Conservation (phyloP, 2,329 filamentous ascomycete genomes). For the Capronia americana region DNA sequence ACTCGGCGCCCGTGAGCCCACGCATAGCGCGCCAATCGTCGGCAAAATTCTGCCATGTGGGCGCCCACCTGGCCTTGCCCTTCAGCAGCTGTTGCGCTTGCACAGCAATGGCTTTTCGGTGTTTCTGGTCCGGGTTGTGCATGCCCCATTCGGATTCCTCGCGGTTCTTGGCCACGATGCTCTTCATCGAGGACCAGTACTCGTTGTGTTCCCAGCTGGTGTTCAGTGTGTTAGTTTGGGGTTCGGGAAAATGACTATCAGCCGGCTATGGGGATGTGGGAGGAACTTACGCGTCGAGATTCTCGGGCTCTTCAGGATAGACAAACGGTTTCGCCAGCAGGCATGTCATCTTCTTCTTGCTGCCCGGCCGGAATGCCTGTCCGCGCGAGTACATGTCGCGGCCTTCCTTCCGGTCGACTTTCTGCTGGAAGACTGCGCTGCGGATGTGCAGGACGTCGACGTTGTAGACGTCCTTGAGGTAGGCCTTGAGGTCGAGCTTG, state of each 20-base stretch:
- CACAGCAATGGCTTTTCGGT: conserved; percentile 58
- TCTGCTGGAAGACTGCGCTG: conserved; percentile 77
- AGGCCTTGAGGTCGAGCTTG: conserved; percentile 96
- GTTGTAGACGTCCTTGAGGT: conserved; percentile 84
- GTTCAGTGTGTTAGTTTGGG: conserved; percentile 27
- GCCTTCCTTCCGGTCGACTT: conserved; percentile 56
- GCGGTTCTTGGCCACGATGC: conserved; percentile 51
- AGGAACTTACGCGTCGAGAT: conserved; percentile 63
- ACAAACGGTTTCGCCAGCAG: conserved; percentile 87
- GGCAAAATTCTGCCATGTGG: conserved; percentile 53
- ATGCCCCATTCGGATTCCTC: conserved; percentile 46
- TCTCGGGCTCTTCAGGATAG: conserved; percentile 75
- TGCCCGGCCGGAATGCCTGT: conserved; percentile 71
- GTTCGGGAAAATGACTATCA: not conserved
- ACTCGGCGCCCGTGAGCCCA: conserved; percentile 1
- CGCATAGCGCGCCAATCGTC: conserved; percentile 27
- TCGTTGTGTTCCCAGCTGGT: conserved; percentile 68
- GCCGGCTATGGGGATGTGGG: conserved; percentile 13
- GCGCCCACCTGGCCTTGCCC: conserved; percentile 67
- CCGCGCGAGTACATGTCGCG: conserved; percentile 51
- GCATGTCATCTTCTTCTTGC: conserved; percentile 92
- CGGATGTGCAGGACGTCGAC: conserved; percentile 76
- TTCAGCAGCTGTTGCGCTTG: conserved; percentile 66
- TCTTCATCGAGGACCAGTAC: conserved; percentile 60
- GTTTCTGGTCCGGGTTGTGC: conserved; percentile 49